These are phyloP conservation scores for Carex littledalei DNA, from an alignment of 176 grass and related monocot genomes.

Conservation along the genomic window DNA sequence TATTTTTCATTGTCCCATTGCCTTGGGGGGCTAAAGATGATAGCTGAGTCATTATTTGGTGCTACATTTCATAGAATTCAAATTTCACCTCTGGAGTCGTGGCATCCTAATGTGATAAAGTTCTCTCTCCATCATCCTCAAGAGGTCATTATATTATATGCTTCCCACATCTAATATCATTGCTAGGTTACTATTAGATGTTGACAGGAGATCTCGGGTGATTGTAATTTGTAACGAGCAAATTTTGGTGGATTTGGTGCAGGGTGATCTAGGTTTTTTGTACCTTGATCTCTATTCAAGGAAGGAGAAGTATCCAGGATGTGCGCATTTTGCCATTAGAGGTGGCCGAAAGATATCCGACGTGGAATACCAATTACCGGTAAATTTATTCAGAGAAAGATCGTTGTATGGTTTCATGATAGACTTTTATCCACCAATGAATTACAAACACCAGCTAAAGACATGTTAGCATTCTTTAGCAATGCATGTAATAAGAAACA, in stretches of 20 bases:
- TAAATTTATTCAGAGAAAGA: slow-evolving; percentile 24
- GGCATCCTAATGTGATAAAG: slow-evolving; percentile 93
- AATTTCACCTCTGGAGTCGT: slow-evolving; percentile 55
- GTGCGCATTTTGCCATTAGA: slow-evolving; percentile 95
- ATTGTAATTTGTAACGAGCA: neutral
- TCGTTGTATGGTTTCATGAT: neutral
- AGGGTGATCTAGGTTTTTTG: slow-evolving; percentile 94
- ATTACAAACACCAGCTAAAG: neutral
- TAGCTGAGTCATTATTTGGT: slow-evolving; percentile 93
- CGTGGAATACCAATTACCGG: slow-evolving; percentile 50
- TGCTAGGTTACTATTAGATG: neutral
- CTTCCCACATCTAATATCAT: neutral
- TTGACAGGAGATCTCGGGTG: neutral
- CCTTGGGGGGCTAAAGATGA: slow-evolving; percentile 72
- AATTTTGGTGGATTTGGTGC: neutral
- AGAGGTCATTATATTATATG: slow-evolving; percentile 18
- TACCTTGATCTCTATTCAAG: slow-evolving; percentile 96
- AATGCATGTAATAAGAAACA: neutral
- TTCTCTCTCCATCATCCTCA: slow-evolving; percentile 83
- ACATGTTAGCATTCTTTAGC: neutral
- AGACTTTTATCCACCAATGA: neutral
- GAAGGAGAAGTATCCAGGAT: slow-evolving; percentile 81
- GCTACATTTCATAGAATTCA: slow-evolving; percentile 74
- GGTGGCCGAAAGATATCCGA: slow-evolving; percentile 61
- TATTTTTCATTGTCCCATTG: slow-evolving; percentile 84